Base-by-base conservation (phyloP, 257 asterid genomes). In the Salvia rosmarinus region DNA sequence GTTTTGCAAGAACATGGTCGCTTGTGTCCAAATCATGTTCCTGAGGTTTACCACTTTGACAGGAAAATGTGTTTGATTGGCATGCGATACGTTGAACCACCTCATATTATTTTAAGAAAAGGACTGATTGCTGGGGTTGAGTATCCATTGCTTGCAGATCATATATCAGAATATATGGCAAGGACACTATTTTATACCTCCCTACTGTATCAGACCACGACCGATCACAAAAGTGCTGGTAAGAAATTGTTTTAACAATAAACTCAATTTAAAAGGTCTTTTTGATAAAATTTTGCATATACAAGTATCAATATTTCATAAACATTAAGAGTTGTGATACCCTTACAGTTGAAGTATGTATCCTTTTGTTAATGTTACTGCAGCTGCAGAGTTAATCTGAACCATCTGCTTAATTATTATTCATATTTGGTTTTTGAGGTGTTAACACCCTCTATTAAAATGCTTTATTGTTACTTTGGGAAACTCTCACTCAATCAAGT, bases 41-140 rank as follows among this genome's bases (percentile, higher is more conserved):
- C 99, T 20, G 92, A 88, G 80, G 97, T 95, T 72, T 95, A 95
- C 80, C 97, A 95, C 85, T 91, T 95, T 10, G 99, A 95, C 77
- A 81, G 85, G 68, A 35, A 76, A 13, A 91, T 95, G 98, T 89
- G 95, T 79, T 72, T 95, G 88, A 95, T 91, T 50, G 97, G 97
- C 23, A 91, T 95, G 99, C 89, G 85, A 1, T 95, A 88, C 82
- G 79, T 95, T 68, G 94, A 91, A 80, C 99, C 98, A 25, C 99
- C 99, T 73, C 99, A 95, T 84, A 87, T 91, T 58, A 88, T 95
- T 67, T 61, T 95, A 67, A 85, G 98, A 66, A 95, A 95, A 80
- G 99, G 99, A 30, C 75, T 95, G 72, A 82, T 91, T 75, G 88
- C 91, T 61, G 99, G 98, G 80, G 79, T 75, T 32, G 92, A 83